Evolutionary conservation across 331 rosid species (phyloP), one percentile per base, ranked within the genome.

Genomic region (Ulmus americana): DNA sequence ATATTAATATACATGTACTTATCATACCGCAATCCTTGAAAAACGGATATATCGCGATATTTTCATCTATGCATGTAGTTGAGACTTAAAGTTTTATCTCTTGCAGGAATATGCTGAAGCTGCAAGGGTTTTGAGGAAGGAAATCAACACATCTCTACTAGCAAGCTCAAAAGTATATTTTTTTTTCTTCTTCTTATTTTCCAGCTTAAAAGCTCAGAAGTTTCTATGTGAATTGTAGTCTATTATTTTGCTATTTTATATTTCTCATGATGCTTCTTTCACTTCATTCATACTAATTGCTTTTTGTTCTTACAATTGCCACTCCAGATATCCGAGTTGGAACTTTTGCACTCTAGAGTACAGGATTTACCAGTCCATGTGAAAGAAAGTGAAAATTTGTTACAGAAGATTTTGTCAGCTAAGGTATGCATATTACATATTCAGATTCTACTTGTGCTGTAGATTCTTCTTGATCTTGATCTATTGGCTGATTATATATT

Each of bases 291-390:
- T 39, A 70, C 41, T 66, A 65, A 80, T 73, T 65, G 45, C 35
- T 48, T 22, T 72, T 75, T 63, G 59, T 72, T 55, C 16, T 43
- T 45, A 35, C 18, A 65, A 59, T 40, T 35, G 58, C 55, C 68
- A 39, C 62, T 79, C 28, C 87, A 92, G 98, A 67, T 92, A 70
- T 76, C 83, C 61, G 91, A 85, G 74, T 83, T 88, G 95, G 95
- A 89, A 76, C 61, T 63, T 61, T 58, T 92, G 68, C 69, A 86
- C 85, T 77, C 89, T 73, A 80, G 74, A 89, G 83, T 72, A 64
- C 68, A 84, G 64, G 82, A 76, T 72, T 77, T 82, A 40, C 95
- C 97, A 43, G 61, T 89, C 73, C 63, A 81, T 43, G 64, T 87
- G 63, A 79, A 81, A 62, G 90, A 82, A 78, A 81, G 78, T 40